phyloP scores from a whole-genome alignment of 495 filamentous ascomycete genomes.

The Xylaria castorea region DNA sequence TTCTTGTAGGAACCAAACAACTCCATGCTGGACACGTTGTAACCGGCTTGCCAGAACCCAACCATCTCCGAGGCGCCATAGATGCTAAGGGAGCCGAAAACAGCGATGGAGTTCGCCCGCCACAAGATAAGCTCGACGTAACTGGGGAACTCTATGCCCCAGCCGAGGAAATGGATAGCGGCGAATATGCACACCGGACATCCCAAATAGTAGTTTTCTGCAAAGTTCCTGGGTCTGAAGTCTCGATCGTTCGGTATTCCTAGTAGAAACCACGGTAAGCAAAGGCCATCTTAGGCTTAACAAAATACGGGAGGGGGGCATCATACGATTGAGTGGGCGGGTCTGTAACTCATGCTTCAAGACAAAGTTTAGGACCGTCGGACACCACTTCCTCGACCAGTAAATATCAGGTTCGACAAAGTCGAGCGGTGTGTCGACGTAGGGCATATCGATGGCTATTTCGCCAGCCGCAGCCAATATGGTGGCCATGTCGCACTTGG shows the following conservation, averaged over 20 bases:
- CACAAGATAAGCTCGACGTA: conserved; percentile 30
- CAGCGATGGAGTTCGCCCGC: background rate
- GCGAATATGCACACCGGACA: background rate
- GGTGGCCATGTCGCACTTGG: background rate
- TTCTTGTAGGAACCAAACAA: conserved; percentile 2
- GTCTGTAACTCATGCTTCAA: conserved; percentile 1
- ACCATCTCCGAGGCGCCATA: conserved; percentile 3
- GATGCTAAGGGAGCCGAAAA: background rate
- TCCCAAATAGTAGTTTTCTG: conserved; percentile 1
- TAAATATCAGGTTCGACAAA: background rate
- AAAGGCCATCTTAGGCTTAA: background rate
- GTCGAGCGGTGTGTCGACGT: background rate
- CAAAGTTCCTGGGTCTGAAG: background rate
- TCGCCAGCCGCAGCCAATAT: background rate
- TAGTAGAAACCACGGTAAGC: background rate
- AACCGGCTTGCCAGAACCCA: background rate
- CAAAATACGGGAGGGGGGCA: background rate
- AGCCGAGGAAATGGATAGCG: background rate
- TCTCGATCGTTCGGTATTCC: conserved; percentile 2
- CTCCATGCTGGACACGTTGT: background rate
- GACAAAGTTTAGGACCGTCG: background rate
- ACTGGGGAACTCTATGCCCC: background rate
- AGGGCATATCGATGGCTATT: background rate
- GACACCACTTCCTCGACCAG: conserved; percentile 12
- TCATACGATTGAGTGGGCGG: background rate